Conservation (phyloP, 169 alveolate genomes). For the Eimeria zaria region DNA sequence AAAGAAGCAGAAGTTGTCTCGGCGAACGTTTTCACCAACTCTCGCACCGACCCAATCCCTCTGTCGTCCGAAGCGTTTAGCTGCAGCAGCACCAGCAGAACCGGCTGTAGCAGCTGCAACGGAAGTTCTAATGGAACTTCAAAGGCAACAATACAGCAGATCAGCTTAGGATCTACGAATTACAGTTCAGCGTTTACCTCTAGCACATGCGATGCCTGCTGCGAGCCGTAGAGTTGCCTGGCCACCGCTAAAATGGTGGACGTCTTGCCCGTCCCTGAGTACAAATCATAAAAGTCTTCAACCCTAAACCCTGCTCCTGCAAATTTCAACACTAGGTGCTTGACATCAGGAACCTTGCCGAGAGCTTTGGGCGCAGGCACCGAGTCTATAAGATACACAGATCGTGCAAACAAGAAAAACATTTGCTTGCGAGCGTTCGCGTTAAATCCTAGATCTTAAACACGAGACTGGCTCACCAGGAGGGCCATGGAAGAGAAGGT, state of each 20-base stretch:
- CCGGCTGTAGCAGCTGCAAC: background rate
- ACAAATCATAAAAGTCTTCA: background rate
- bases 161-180: background rate
- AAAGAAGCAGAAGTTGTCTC: constrained; percentile 90
- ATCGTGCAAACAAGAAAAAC: background rate
- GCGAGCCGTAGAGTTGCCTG: constrained; percentile 95
- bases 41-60: constrained; percentile 99
- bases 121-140: background rate
- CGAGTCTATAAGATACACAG: background rate
- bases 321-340: background rate
- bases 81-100: constrained; percentile 78
- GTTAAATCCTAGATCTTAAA: background rate
- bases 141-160: background rate
- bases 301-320: background rate
- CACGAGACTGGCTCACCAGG: constrained; percentile 84
- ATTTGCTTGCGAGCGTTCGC: background rate
- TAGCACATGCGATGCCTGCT: constrained; percentile 89
- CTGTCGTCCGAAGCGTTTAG: constrained; percentile 99
- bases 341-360: background rate
- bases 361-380: background rate
- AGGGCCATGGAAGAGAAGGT: constrained; percentile 94
- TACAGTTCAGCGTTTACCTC: constrained; percentile 72
- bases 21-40: constrained; percentile 97
- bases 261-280: constrained; percentile 96
- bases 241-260: constrained; percentile 97